These are phyloP conservation scores for Microsporum ferrugineum DNA, from an alignment of 2,329 filamentous ascomycete species.

Conservation along the genomic window DNA sequence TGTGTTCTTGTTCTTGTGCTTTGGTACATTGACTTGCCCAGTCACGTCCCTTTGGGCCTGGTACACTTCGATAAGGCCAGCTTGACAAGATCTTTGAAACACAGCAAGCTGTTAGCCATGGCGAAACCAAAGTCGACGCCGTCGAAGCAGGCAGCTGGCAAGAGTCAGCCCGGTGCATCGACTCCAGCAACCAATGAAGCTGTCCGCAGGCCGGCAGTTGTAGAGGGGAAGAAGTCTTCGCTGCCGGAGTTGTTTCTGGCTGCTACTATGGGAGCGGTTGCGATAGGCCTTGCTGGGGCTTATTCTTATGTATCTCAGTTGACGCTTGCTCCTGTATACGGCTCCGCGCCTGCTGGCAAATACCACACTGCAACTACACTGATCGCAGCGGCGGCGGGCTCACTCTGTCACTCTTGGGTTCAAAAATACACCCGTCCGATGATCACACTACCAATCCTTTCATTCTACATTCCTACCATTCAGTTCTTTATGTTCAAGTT, in stretches of 20 bases:
- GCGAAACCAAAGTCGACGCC: conserved; percentile 1
- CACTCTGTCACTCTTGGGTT: conserved; percentile 52
- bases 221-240: not conserved
- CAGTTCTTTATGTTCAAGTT: conserved; percentile 60
- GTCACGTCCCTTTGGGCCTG: not conserved
- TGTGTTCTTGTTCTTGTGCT: not conserved
- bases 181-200: not conserved
- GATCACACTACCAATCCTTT: conserved; percentile 57
- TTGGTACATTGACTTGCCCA: not conserved
- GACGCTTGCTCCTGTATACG: conserved; percentile 76
- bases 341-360: conserved; percentile 62
- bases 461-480: conserved; percentile 60
- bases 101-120: not conserved
- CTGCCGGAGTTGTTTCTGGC: not conserved
- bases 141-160: not conserved
- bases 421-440: conserved; percentile 37
- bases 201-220: not conserved
- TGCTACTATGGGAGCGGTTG: not conserved
- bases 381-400: conserved; percentile 57
- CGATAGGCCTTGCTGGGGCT: conserved; percentile 27
- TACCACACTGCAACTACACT: conserved; percentile 60
- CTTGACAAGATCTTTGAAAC: not conserved
- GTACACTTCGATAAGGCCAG: not conserved
- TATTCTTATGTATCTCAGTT: conserved; percentile 45
- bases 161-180: not conserved